Evolutionary conservation across 306 rosid species (phyloP).

Genomic region (Acacia melanoxylon): DNA sequence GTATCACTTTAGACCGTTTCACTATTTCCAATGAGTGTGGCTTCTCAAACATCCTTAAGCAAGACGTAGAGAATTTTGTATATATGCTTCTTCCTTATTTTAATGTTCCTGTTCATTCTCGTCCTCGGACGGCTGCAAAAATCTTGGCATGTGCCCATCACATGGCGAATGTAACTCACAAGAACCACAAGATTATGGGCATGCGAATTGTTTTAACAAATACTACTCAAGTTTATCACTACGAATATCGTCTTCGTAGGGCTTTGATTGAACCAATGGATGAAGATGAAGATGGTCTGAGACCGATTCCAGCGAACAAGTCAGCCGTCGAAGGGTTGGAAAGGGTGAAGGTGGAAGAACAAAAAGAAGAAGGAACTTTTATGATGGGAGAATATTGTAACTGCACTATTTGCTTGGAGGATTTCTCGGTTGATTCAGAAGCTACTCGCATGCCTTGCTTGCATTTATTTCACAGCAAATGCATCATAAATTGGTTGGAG

Average conservation of each 20-base stretch:
- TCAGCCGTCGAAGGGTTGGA: neutral
- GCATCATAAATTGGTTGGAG: neutral
- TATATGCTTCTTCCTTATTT: neutral
- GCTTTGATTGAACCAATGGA: neutral
- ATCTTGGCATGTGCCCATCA: neutral
- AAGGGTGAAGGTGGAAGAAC: neutral
- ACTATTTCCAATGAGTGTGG: neutral
- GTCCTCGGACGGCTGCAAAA: neutral
- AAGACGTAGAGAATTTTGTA: neutral
- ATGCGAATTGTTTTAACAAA: neutral
- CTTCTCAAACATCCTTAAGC: neutral
- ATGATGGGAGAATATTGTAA: neutral
- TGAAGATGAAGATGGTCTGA: neutral
- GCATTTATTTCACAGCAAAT: neutral
- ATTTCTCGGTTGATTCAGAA: neutral
- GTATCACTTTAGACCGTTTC: neutral
- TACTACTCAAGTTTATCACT: neutral
- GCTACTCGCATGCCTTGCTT: neutral
- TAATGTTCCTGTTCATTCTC: neutral
- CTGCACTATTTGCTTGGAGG: neutral
- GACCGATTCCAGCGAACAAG: neutral
- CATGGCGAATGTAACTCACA: neutral
- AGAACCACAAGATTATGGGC: neutral
- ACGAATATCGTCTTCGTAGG: neutral
- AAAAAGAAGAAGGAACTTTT: neutral